Evolutionary conservation across 2,329 filamentous ascomycete species (phyloP).

Genomic region (Monosporascus cannonballus): DNA sequence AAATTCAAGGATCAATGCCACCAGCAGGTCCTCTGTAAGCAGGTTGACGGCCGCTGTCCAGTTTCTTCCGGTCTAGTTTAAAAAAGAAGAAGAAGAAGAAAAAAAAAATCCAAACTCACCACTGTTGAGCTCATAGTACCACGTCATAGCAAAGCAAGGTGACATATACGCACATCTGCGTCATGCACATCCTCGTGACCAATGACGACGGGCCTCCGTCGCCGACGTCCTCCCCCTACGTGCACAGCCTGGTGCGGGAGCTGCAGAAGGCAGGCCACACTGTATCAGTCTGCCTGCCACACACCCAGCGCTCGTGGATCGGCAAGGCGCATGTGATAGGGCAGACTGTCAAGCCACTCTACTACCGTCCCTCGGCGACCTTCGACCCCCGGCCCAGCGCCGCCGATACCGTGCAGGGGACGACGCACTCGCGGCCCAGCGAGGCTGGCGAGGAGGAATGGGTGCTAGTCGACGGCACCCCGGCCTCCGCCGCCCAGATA

Average conservation of each 20-base stretch:
- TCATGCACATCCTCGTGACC: slow-evolving; percentile 60
- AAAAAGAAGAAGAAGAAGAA: no score
- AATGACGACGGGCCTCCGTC: slow-evolving; percentile 82
- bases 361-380: slow-evolving; percentile 59
- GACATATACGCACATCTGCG: slow-evolving; percentile 8
- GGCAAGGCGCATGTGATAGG: slow-evolving; percentile 97
- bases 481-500: slow-evolving; percentile 76
- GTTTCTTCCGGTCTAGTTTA: no score
- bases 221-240: slow-evolving; percentile 71
- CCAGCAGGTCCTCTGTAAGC: no score
- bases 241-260: slow-evolving; percentile 65
- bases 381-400: slow-evolving; percentile 31
- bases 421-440: slow-evolving; percentile 48
- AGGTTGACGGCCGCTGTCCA: no score
- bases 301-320: slow-evolving; percentile 94
- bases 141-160: background rate
- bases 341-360: slow-evolving; percentile 74
- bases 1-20: no score
- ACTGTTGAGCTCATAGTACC: no score
- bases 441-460: slow-evolving; percentile 60
- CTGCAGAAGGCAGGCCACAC: slow-evolving; percentile 71
- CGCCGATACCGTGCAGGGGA: slow-evolving; percentile 50
- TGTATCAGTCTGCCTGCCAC: slow-evolving; percentile 88
- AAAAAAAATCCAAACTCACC: background rate
- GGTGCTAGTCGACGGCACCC: slow-evolving; percentile 76